Conservation (phyloP, 768 basidiomycete species). For the Serendipita sp. region DNA sequence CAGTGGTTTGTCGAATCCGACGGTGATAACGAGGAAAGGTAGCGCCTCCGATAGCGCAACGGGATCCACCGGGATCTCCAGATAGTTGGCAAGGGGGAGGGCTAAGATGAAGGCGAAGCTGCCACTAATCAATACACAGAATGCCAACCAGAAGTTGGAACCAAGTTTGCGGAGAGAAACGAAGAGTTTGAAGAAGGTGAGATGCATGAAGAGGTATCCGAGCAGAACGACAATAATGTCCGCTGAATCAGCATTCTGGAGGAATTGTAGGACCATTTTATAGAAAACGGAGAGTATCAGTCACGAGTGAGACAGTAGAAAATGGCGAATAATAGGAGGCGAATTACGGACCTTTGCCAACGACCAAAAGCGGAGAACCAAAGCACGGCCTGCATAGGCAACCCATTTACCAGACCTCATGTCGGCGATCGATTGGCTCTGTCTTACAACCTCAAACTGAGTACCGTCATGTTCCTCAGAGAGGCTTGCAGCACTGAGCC, state of each 20-base stretch:
- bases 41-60: constrained; percentile 88
- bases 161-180: constrained; percentile 76
- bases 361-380: constrained; percentile 71
- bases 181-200: constrained; percentile 82
- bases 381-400: constrained; percentile 62
- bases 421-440: constrained; percentile 42
- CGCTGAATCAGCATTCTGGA: constrained; percentile 79
- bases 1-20: constrained; percentile 96
- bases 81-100: constrained; percentile 57
- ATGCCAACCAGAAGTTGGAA: constrained; percentile 46
- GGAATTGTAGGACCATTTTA: background rate
- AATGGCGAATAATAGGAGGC: background rate
- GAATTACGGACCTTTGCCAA: constrained; percentile 48
- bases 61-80: constrained; percentile 81
- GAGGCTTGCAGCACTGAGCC: constrained; percentile 4
- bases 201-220: constrained; percentile 92
- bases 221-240: constrained; percentile 89
- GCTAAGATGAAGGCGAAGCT: constrained; percentile 73
- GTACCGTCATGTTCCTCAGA: background rate
- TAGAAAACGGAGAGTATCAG: background rate
- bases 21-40: constrained; percentile 92
- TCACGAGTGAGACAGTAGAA: background rate
- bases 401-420: constrained; percentile 80
- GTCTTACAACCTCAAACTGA: constrained; percentile 8
- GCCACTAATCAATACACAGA: constrained; percentile 65